Evolutionary conservation across 163 green algal genomes (phyloP).

Genomic region (Coccomyxa subellipsoidea): DNA sequence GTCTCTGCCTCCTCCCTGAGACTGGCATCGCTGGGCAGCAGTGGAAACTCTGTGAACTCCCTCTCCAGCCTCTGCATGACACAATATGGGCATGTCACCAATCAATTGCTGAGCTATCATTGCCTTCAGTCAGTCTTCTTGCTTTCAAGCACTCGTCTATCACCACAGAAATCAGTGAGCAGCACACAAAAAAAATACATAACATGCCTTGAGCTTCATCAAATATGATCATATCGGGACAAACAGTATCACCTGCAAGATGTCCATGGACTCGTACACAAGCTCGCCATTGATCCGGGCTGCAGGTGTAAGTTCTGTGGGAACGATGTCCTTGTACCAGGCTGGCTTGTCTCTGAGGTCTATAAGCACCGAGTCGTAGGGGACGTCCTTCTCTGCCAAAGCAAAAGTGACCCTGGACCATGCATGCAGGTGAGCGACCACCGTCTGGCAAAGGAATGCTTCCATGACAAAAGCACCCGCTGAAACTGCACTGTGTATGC

Average conservation of each 20-base stretch:
- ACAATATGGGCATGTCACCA: not conserved
- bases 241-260: slow-evolving; percentile 35
- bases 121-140: too few species aligned
- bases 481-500: not conserved
- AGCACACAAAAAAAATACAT: too few species aligned
- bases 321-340: slow-evolving; percentile 51
- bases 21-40: slow-evolving; percentile 33
- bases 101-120: not conserved
- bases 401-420: slow-evolving; percentile 40
- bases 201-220: too few species aligned
- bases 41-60: slow-evolving; percentile 35
- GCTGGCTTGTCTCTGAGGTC: slow-evolving; percentile 51
- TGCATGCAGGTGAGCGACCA: slow-evolving; percentile 5
- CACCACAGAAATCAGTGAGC: too few species aligned
- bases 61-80: slow-evolving; percentile 34
- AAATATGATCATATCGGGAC: too few species aligned
- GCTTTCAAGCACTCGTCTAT: too few species aligned
- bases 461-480: too few species aligned
- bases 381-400: slow-evolving; percentile 48
- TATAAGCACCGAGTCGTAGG: slow-evolving; percentile 52
- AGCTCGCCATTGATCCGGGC: slow-evolving; percentile 38
- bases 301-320: slow-evolving; percentile 41
- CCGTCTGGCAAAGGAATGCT: too few species aligned
- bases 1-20: slow-evolving; percentile 21
- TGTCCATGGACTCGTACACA: slow-evolving; percentile 49